Evolutionary conservation across 768 basidiomycete genomes (phyloP).

Genomic region (Phanerochaete carnosa): DNA sequence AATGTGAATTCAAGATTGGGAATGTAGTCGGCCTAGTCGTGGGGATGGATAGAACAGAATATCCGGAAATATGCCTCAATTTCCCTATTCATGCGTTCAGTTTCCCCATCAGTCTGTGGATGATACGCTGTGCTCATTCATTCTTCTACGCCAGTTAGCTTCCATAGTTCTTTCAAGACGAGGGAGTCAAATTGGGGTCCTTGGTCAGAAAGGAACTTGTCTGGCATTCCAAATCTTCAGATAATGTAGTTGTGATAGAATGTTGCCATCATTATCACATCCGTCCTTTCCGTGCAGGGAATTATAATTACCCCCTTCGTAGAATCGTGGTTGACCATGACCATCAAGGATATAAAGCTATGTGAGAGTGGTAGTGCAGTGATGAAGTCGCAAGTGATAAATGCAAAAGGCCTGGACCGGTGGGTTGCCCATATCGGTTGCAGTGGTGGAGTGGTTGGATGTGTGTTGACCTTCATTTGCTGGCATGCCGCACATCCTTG

Average conservation of each 20-base stretch:
- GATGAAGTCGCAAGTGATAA: conserved; percentile 24
- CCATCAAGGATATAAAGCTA: not conserved
- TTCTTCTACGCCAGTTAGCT: conserved; percentile 3
- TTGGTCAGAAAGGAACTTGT: conserved; percentile 10
- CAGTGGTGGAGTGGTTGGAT: not conserved
- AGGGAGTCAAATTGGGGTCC: not conserved
- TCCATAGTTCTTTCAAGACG: not conserved
- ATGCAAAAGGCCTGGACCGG: conserved; percentile 13
- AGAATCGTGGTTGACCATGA: not conserved
- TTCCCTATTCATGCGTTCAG: conserved; percentile 30
- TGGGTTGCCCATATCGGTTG: conserved; percentile 5
- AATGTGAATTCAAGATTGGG: not conserved
- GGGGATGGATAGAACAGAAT: conserved; percentile 12
- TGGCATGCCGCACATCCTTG: conserved; percentile 27
- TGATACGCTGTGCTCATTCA: conserved; percentile 30
- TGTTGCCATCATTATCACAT: not conserved
- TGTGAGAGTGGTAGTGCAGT: conserved; percentile 14
- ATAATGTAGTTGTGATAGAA: not conserved
- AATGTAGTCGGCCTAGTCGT: not conserved
- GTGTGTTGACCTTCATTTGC: conserved; percentile 19
- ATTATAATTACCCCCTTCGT: conserved; percentile 27
- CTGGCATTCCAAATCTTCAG: conserved; percentile 5
- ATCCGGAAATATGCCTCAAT: conserved; percentile 27
- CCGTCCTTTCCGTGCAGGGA: conserved; percentile 28
- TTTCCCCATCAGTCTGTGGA: conserved; percentile 35